Conservation (phyloP, 2,329 filamentous ascomycete genomes). For the Tothia fuscella region DNA sequence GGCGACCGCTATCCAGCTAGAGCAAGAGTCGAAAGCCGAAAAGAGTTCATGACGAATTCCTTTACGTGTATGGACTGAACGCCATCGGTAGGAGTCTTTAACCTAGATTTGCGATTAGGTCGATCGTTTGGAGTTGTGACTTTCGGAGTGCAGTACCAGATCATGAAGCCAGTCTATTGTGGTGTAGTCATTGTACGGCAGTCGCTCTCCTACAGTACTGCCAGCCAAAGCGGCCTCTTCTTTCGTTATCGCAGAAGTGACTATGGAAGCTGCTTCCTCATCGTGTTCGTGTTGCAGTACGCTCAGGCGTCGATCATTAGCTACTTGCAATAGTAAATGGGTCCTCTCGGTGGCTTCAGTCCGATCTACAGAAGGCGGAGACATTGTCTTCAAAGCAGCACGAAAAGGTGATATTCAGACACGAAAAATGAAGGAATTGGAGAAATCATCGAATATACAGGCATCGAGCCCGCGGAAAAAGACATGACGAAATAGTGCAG, state of each 20-base stretch:
- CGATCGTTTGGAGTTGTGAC: not conserved
- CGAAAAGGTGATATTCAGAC: not conserved
- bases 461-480: not conserved
- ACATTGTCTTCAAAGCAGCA: not conserved
- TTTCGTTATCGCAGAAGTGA: constrained; percentile 32
- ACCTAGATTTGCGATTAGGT: constrained; percentile 24
- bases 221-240: constrained; percentile 36
- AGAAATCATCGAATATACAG: not conserved
- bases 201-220: constrained; percentile 40
- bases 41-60: constrained; percentile 30
- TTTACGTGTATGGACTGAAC: constrained; percentile 30
- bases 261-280: constrained; percentile 29
- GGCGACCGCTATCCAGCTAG: constrained; percentile 44
- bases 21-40: constrained; percentile 37
- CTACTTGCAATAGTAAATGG: constrained; percentile 20
- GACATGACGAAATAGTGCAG: constrained; percentile 5
- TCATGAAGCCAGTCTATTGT: constrained; percentile 53
- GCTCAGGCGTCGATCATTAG: constrained; percentile 22
- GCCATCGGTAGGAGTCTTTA: constrained; percentile 44
- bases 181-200: constrained; percentile 50
- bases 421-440: not conserved
- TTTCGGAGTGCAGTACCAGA: constrained; percentile 26
- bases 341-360: constrained; percentile 24
- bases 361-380: no score
- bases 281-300: constrained; percentile 27